phyloP scores from a whole-genome alignment of 1,284 basidiomycete genomes.

The Puccinia brachypodii region DNA sequence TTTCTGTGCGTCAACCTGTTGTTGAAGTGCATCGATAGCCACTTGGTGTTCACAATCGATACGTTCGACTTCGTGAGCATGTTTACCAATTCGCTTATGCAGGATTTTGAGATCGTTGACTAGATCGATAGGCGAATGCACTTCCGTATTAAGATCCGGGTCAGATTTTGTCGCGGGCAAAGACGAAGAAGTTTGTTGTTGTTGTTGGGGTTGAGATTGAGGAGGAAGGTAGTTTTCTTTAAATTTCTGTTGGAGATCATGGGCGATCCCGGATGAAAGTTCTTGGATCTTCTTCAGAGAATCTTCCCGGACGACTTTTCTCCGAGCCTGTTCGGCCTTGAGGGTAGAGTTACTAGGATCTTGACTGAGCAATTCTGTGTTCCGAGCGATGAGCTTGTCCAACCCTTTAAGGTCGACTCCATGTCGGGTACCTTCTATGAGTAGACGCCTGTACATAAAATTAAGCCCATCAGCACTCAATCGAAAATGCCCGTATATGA shows the following conservation, averaged over 20 bases:
- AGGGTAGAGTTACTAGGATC: background rate
- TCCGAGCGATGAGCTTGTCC: background rate
- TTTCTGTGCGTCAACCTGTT: background rate
- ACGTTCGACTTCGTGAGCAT: background rate
- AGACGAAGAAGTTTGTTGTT: background rate
- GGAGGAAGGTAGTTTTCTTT: background rate
- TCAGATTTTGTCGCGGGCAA: background rate
- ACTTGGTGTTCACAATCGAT: background rate
- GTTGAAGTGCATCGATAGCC: background rate
- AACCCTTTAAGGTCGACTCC: background rate
- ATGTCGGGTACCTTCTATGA: constrained; percentile 4
- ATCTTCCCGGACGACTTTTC: background rate
- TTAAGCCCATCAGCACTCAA: background rate
- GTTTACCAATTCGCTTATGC: background rate
- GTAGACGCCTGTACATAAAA: background rate
- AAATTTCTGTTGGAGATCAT: background rate
- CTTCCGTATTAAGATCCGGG: background rate
- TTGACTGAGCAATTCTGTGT: background rate
- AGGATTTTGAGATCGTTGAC: background rate
- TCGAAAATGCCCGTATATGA: too few relatives aligned
- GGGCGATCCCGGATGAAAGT: background rate
- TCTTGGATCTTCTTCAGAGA: background rate
- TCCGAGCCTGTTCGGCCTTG: background rate
- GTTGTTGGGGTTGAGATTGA: background rate
- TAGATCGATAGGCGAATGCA: background rate